phyloP scores from a whole-genome alignment of 495 filamentous ascomycete species.

The Lichenothelia convexa region DNA sequence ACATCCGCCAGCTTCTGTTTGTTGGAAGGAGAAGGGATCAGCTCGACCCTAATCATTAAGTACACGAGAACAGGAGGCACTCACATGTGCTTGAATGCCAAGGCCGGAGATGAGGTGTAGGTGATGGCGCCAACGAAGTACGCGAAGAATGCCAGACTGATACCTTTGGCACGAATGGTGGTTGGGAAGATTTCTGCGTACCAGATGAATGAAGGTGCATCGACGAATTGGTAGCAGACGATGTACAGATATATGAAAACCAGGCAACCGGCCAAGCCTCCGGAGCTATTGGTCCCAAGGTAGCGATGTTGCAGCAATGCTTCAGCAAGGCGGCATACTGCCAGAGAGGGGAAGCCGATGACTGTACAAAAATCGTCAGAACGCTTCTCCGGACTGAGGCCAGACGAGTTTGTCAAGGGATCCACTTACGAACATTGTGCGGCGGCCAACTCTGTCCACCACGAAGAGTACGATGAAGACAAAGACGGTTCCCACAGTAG shows the following conservation, averaged over 20 bases:
- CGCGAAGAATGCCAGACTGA: slow-evolving; percentile 10
- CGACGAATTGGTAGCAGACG: slow-evolving; percentile 3
- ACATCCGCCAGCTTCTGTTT: slow-evolving; percentile 3
- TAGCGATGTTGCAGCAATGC: neutral
- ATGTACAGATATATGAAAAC: neutral
- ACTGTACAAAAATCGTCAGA: neutral
- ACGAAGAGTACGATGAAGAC: neutral
- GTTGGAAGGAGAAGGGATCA: neutral
- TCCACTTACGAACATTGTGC: neutral
- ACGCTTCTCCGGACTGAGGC: neutral
- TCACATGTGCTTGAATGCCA: neutral
- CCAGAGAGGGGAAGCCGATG: neutral
- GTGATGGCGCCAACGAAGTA: slow-evolving; percentile 8
- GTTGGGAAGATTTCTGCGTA: slow-evolving; percentile 14
- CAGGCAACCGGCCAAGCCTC: neutral
- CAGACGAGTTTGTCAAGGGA: neutral
- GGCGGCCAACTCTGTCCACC: neutral
- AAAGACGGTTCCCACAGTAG: neutral
- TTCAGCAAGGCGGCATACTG: neutral
- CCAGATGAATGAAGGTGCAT: slow-evolving; percentile 18
- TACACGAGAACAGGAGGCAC: neutral
- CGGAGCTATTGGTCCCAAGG: neutral
- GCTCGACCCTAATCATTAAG: neutral
- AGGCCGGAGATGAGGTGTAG: neutral
- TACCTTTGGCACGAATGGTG: slow-evolving; percentile 12